Evolutionary conservation across 1,139 yeast genomes (phyloP).

Genomic region (Candida buenavistaensis): DNA sequence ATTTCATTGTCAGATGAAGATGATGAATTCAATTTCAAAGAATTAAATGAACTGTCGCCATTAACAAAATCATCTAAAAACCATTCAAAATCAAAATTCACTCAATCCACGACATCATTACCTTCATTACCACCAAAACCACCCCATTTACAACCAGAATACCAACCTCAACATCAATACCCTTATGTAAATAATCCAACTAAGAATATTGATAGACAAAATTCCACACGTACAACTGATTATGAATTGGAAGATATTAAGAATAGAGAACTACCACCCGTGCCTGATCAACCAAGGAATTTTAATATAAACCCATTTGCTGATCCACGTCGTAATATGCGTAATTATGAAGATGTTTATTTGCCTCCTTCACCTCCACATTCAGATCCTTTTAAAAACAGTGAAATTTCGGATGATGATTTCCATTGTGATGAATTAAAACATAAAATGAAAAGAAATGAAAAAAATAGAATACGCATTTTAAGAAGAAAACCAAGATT

Average conservation of each 20-base stretch:
- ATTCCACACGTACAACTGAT: conserved; percentile 1
- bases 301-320: conserved; percentile 9
- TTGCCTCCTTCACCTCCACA: conserved; percentile 10
- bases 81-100: not conserved
- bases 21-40: conserved; percentile 1
- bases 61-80: conserved; percentile 2
- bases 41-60: conserved; percentile 3
- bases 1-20: conserved; percentile 3
- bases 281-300: conserved; percentile 5
- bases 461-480: conserved; percentile 27
- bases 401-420: conserved; percentile 6
- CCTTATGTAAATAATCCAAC: conserved; percentile 1
- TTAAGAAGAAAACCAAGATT: conserved; percentile 36
- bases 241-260: conserved; percentile 10
- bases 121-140: conserved; percentile 9
- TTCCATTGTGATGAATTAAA: conserved; percentile 11
- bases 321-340: conserved; percentile 4
- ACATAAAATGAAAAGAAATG: conserved; percentile 22
- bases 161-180: conserved; percentile 2
- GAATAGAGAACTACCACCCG: conserved; percentile 13
- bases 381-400: conserved; percentile 12
- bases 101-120: conserved; percentile 4
- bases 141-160: conserved; percentile 2
- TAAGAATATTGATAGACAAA: conserved; percentile 1
- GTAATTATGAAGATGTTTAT: conserved; percentile 10